Base-by-base conservation (phyloP, 257 asterid genomes). In the Solanum virginianum region DNA sequence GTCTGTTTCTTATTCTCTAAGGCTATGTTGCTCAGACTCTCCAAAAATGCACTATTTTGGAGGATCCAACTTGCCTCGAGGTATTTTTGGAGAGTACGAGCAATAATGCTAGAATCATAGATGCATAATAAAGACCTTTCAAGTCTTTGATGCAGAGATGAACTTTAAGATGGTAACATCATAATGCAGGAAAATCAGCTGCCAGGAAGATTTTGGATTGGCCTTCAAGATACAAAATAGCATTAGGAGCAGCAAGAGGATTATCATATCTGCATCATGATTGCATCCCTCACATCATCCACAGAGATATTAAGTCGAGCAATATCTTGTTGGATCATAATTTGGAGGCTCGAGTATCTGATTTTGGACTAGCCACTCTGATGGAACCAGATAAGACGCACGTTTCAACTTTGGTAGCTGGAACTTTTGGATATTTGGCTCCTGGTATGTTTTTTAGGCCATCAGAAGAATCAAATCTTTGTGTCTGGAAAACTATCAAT, bases 201-300 rank as follows among this genome's bases (percentile, higher is more conserved):
- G 87, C 93, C 90, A 92, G 89, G 92, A 80, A 54, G 90, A 74
- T 86, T 84, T 91, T 96, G 70, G 94, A 92, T 79, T 96, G 99
- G 99, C 87, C 90, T 56, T 85, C 94, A 68, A 91, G 98, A 87
- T 92, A 92, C 88, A 92, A 88, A 88, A 93, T 96, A 83, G 98
- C 95, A 47, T 87, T 94, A 81, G 98, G 98, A 72, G 93, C 98
- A 41, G 99, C 99, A 68, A 92, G 98, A 88, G 99, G 98, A 80
- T 80, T 96, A 85, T 88, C 97, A 17, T 96, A 94, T 90, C 96
- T 96, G 65, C 99, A 96, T 69, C 98, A 96, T 17, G 98, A 94
- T 53, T 96, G 99, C 89, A 90, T 94, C 74, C 98, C 98, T 65
- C 99, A 93, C 85, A 91, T 96, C 81, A 93, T 94, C 74, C 99